Conservation (phyloP, 768 basidiomycete genomes). For the Hericium coralloides region DNA sequence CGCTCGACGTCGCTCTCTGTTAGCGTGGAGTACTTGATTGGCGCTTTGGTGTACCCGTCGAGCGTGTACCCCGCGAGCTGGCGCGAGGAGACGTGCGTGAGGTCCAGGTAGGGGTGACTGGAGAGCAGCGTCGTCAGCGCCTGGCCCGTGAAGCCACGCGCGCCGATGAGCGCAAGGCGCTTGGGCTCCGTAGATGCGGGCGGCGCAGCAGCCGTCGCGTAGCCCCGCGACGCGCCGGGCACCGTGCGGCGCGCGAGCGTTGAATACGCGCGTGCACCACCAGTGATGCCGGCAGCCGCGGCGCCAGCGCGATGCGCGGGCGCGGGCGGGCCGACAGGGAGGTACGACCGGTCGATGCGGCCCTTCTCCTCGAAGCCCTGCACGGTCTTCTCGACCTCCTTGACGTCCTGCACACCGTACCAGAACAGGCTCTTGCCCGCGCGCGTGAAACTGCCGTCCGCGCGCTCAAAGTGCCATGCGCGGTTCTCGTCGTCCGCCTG, state of each 20-base stretch:
- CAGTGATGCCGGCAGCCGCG: conserved; percentile 27
- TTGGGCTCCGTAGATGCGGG: conserved; percentile 57
- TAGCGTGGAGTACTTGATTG: conserved; percentile 74
- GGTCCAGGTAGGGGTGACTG: conserved; percentile 77
- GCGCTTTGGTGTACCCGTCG: conserved; percentile 69
- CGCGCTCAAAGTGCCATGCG: conserved; percentile 97
- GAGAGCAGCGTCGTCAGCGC: conserved; percentile 83
- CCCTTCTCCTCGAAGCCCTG: conserved; percentile 59
- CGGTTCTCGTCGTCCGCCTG: conserved; percentile 94
- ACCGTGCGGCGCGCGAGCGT: conserved; percentile 40
- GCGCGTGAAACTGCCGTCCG: conserved; percentile 94
- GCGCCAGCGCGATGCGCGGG: conserved; percentile 39
- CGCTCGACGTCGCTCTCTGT: conserved; percentile 67
- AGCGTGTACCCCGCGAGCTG: conserved; percentile 81
- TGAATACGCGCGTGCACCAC: conserved; percentile 38
- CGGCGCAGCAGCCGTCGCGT: conserved; percentile 53
- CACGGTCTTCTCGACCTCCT: conserved; percentile 84
- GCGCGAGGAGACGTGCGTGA: conserved; percentile 95
- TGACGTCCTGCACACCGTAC: conserved; percentile 90
- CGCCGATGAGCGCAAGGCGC: conserved; percentile 90
- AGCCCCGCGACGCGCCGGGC: conserved; percentile 57
- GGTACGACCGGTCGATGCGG: conserved; percentile 80
- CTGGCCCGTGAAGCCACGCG: conserved; percentile 92
- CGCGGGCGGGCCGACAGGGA: conserved; percentile 76
- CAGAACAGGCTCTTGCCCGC: conserved; percentile 93